phyloP scores from a whole-genome alignment of 2,329 filamentous ascomycete species.

The Verticillium nonalfalfae region DNA sequence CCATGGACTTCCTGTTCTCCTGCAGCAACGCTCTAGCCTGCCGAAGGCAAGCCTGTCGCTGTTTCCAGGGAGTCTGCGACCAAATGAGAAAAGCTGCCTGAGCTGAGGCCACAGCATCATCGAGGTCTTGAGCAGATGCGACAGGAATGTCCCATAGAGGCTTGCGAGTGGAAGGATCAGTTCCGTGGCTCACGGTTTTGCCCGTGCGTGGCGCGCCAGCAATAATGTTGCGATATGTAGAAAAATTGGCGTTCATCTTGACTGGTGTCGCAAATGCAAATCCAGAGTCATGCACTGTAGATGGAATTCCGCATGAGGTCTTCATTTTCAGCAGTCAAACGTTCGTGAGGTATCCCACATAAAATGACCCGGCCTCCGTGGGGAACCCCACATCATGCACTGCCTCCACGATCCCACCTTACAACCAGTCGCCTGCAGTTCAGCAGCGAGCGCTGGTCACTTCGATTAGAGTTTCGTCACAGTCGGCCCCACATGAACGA shows the following conservation, averaged over 20 bases:
- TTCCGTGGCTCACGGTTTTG: background rate
- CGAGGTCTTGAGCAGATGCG: conserved; percentile 31
- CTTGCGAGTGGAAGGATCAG: conserved; percentile 12
- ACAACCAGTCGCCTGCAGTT: too few species aligned
- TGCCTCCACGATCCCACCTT: too few species aligned
- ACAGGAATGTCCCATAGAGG: conserved; percentile 33
- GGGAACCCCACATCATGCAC: too few species aligned
- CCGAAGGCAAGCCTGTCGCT: background rate
- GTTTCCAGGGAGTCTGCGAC: conserved; percentile 26
- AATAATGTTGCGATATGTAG: background rate
- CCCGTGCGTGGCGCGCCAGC: background rate
- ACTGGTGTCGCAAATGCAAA: background rate
- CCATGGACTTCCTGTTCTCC: background rate
- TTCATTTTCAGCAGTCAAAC: background rate
- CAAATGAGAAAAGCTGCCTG: conserved; percentile 38
- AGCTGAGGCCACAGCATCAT: conserved; percentile 38
- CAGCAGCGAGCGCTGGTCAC: too few species aligned
- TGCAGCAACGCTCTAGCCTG: background rate
- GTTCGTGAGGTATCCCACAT: too few species aligned
- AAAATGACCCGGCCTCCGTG: too few species aligned
- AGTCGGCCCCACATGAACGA: too few species aligned
- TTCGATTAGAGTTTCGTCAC: too few species aligned
- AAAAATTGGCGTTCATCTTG: background rate
- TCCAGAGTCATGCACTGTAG: too few species aligned
- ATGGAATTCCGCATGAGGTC: too few species aligned